Percentiles rank a stretch among this genome's conserved stretches.
Conservation (phyloP, 1,139 yeast genomes). For the Yamadazyma kanchanaburiensis region DNA sequence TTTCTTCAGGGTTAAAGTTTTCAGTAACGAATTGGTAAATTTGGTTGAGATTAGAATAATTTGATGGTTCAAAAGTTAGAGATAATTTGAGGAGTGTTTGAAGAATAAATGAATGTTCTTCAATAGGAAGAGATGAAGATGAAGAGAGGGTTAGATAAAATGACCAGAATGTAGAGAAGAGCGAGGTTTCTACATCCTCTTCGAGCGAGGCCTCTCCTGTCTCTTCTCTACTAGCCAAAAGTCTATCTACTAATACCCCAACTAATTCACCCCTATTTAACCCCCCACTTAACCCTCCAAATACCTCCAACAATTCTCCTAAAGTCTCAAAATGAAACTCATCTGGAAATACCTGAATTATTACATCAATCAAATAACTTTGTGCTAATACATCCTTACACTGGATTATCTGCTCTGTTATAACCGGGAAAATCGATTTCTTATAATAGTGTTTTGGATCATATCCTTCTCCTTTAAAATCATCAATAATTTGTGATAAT, state of each 20-base stretch:
- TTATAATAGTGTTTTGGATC: slow-evolving; percentile 50
- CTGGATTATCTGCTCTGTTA: slow-evolving; percentile 87
- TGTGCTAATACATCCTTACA: slow-evolving; percentile 93
- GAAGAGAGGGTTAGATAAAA: slow-evolving; percentile 57
- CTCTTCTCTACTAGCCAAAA: slow-evolving; percentile 53
- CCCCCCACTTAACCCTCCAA: slow-evolving; percentile 61
- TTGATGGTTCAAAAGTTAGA: slow-evolving; percentile 63
- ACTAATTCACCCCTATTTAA: slow-evolving; percentile 68
- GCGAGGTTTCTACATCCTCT: slow-evolving; percentile 7
- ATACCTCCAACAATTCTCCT: slow-evolving; percentile 60
- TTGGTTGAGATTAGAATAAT: slow-evolving; percentile 57
- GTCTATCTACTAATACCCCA: slow-evolving; percentile 67
- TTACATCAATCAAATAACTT: slow-evolving; percentile 82
- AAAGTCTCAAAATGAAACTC: slow-evolving; percentile 81
- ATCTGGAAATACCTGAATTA: slow-evolving; percentile 92
- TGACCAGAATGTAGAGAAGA: slow-evolving; percentile 53
- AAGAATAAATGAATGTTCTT: slow-evolving; percentile 63
- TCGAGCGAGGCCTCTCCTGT: slow-evolving; percentile 7
- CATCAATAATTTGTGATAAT: slow-evolving; percentile 80
- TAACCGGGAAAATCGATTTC: slow-evolving; percentile 65
- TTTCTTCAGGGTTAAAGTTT: slow-evolving; percentile 26
- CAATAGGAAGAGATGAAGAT: slow-evolving; percentile 54
- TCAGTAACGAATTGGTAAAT: slow-evolving; percentile 59
- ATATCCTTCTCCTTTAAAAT: slow-evolving; percentile 37
- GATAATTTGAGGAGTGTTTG: slow-evolving; percentile 65